A percentile compares a stretch with the other conserved stretches of the same genome.
Evolutionary conservation across 2,329 filamentous ascomycete genomes (phyloP).

Genomic region (Talaromyces sp.): DNA sequence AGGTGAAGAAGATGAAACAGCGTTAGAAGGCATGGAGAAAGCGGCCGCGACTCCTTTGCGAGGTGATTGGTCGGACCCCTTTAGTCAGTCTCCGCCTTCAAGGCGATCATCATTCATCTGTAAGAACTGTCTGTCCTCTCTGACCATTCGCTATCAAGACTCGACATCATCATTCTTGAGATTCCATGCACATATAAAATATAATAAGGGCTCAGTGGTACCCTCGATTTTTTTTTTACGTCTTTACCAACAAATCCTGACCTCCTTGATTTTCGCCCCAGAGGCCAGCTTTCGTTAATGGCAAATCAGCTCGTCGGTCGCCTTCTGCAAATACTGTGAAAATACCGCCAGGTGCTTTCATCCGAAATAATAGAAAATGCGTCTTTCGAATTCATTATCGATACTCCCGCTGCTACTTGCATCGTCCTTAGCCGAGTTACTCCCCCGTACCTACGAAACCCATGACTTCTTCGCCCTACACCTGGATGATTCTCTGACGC

Average conservation of each 20-base stretch:
- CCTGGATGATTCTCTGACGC: constrained; percentile 63
- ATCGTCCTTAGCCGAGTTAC: constrained; percentile 46
- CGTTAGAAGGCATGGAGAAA: background rate
- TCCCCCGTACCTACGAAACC: constrained; percentile 67
- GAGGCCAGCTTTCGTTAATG: constrained; percentile 6
- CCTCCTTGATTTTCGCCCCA: background rate
- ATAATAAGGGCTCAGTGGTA: background rate
- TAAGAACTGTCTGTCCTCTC: background rate
- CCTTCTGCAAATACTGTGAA: constrained; percentile 11
- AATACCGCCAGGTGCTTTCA: constrained; percentile 17
- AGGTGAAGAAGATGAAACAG: background rate
- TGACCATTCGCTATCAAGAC: background rate
- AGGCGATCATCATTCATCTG: background rate
- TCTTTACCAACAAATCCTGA: background rate
- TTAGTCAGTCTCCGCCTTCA: background rate
- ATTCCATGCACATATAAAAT: background rate
- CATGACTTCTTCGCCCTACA: constrained; percentile 95
- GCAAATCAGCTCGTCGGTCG: background rate
- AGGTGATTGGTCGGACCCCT: background rate
- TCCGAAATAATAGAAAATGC: constrained; percentile 21
- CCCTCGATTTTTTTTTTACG: background rate
- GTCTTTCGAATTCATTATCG: constrained; percentile 24
- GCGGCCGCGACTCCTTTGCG: background rate
- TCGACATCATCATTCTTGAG: background rate
- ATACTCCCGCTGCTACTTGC: constrained; percentile 39